These are phyloP conservation scores for Boletus vermiculosoides DNA, from an alignment of 768 basidiomycete species.

Conservation along the genomic window DNA sequence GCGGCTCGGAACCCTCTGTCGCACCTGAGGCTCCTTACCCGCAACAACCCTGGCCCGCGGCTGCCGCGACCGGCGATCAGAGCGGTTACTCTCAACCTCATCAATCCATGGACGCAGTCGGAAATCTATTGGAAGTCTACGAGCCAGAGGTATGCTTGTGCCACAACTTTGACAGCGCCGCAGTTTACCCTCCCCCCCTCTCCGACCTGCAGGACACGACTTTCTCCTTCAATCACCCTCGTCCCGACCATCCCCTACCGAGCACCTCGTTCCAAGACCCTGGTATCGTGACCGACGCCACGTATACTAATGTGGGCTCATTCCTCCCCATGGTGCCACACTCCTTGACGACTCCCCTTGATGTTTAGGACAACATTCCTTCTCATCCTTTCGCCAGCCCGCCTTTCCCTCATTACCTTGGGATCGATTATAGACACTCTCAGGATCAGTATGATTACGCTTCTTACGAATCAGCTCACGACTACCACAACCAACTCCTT, in stretches of 20 bases:
- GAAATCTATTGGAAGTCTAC: background rate
- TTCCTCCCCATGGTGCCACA: background rate
- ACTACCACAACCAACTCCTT: background rate
- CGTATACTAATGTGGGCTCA: conserved; percentile 6
- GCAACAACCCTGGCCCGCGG: conserved; percentile 3
- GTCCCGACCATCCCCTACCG: background rate
- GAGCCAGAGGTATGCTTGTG: conserved; percentile 7
- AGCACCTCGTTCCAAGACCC: background rate
- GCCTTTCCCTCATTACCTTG: background rate
- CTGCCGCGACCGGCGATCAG: background rate
- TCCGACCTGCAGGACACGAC: conserved; percentile 7
- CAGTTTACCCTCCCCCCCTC: background rate
- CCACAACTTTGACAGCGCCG: conserved; percentile 1
- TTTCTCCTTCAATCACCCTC: background rate
- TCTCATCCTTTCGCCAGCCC: background rate
- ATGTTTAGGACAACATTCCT: conserved; percentile 6
- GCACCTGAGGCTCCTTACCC: background rate
- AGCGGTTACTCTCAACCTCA: conserved; percentile 2
- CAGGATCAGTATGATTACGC: background rate
- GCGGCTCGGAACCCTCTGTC: background rate
- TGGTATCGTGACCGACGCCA: conserved; percentile 1
- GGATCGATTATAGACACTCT: background rate
- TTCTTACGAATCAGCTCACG: background rate
- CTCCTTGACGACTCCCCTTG: background rate
- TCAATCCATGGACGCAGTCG: conserved; percentile 1